Evolutionary conservation across 257 asterid species (phyloP), one percentile per base, ranked within the genome.

Genomic region (Vinca minor): DNA sequence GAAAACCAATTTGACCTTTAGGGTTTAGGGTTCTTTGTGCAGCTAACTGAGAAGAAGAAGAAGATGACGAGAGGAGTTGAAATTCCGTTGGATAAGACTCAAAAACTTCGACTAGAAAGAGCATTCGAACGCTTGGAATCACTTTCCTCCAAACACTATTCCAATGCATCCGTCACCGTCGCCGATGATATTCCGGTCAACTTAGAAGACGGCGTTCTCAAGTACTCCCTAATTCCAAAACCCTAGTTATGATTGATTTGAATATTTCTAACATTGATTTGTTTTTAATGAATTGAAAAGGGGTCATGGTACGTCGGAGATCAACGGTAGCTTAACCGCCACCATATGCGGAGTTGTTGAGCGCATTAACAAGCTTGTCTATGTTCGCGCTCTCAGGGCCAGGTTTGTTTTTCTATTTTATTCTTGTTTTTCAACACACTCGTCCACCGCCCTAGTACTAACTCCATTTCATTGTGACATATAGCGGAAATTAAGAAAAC

Each of bases 241-340:
- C n/a, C n/a, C n/a, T n/a, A n/a, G n/a, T n/a, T n/a, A n/a, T n/a
- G n/a, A n/a, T n/a, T n/a, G n/a, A n/a, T 34, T 3, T 34, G 7
- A 2, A 34, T 7, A 34, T 34, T 34, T 34, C 38, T 34, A 23
- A 32, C 31, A 25, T 18, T 60, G 66, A 53, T 39, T 18, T 60
- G 66, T 41, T 39, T 18, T 23, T 66, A 52, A 47, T 74, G 66
- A 65, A 20, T 63, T n/a, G n/a, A n/a, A 73, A 66, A 91, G 98
- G 88, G 98, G 98, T 55, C 98, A 91, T 44, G 98, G 98, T 58
- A 91, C 96, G 34, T 69, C 79, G 73, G 95, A 91, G 74, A 66
- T 83, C 77, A 84, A 81, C 20, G 94, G 87, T 5, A 82, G 77
- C 39, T 71, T 91, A 67, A 84, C 82, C 68, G 96, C 96, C 36